Conservation (phyloP, 2,329 filamentous ascomycete species). For the Fusarium drepaniforme region DNA sequence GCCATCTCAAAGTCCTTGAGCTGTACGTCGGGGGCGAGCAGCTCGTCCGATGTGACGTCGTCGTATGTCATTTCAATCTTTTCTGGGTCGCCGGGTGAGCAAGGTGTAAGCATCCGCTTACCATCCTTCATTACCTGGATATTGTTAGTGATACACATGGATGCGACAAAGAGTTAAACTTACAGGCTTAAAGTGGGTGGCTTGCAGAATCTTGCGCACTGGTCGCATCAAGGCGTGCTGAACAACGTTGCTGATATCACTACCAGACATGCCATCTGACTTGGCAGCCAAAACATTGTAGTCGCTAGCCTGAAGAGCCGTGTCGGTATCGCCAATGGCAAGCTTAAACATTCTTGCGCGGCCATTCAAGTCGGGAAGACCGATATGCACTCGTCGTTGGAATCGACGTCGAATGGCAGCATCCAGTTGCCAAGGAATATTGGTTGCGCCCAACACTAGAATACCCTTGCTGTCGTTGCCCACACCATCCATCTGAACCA, state of each 20-base stretch:
- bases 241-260: slow-evolving; percentile 95
- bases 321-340: slow-evolving; percentile 92
- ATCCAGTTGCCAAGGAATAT: slow-evolving; percentile 99
- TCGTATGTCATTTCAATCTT: slow-evolving; percentile 96
- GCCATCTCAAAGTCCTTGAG: slow-evolving; percentile 96
- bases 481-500: slow-evolving; percentile 99
- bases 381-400: slow-evolving; percentile 96
- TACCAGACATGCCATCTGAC: slow-evolving; percentile 95
- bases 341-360: slow-evolving; percentile 96
- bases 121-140: slow-evolving; percentile 77
- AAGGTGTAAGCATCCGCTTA: slow-evolving; percentile 81
- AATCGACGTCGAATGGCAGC: slow-evolving; percentile 96
- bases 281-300: slow-evolving; percentile 83
- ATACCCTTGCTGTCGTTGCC: slow-evolving; percentile 96
- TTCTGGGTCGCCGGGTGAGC: slow-evolving; percentile 88
- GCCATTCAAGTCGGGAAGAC: slow-evolving; percentile 86
- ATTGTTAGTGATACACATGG: slow-evolving; percentile 1
- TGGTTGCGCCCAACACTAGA: slow-evolving; percentile 94
- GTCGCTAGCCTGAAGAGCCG: slow-evolving; percentile 81
- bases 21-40: slow-evolving; percentile 87
- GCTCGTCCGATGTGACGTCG: slow-evolving; percentile 83
- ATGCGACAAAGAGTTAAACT: slow-evolving; percentile 28
- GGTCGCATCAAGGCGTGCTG: slow-evolving; percentile 98
- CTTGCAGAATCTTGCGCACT: slow-evolving; percentile 94
- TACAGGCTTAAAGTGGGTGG: slow-evolving; percentile 97